Conservation (phyloP, 2,329 filamentous ascomycete species). For the Volutella citrinella region DNA sequence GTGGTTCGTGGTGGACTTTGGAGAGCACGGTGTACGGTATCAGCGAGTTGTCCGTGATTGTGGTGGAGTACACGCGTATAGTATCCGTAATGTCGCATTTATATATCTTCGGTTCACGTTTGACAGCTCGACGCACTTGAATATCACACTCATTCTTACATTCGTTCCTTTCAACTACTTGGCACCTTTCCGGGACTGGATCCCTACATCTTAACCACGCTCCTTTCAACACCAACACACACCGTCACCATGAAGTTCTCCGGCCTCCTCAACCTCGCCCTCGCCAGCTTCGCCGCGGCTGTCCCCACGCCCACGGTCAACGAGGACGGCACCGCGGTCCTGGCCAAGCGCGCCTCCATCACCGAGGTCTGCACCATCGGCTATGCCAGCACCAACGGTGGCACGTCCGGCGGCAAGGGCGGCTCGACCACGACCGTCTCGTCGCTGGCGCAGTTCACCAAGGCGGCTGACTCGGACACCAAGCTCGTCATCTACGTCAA, state of each 20-base stretch:
- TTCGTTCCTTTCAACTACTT: no score
- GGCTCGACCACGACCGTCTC: conserved; percentile 44
- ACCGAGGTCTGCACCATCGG: conserved; percentile 35
- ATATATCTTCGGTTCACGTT: no score
- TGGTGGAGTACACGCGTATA: no score
- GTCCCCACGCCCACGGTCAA: conserved; percentile 29
- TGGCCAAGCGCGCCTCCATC: conserved; percentile 34
- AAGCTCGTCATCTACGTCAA: conserved; percentile 40
- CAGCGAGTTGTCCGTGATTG: no score
- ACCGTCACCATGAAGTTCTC: conserved; percentile 30
- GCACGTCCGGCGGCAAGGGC: conserved; percentile 50
- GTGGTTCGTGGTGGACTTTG: no score
- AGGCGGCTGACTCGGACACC: conserved; percentile 44
- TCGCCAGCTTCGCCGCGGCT: conserved; percentile 29
- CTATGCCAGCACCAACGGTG: conserved; percentile 32
- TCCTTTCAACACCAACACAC: no score
- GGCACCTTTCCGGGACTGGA: no score
- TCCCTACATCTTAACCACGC: no score
- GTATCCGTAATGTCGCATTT: no score
- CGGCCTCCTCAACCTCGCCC: conserved; percentile 23
- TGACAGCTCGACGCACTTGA: no score
- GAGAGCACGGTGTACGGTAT: no score
- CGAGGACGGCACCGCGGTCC: conserved; percentile 20
- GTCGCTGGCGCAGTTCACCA: conserved; percentile 43
- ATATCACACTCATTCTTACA: no score